Evolutionary conservation across 495 filamentous ascomycete genomes (phyloP).

Genomic region (Endocarpon pusillum): DNA sequence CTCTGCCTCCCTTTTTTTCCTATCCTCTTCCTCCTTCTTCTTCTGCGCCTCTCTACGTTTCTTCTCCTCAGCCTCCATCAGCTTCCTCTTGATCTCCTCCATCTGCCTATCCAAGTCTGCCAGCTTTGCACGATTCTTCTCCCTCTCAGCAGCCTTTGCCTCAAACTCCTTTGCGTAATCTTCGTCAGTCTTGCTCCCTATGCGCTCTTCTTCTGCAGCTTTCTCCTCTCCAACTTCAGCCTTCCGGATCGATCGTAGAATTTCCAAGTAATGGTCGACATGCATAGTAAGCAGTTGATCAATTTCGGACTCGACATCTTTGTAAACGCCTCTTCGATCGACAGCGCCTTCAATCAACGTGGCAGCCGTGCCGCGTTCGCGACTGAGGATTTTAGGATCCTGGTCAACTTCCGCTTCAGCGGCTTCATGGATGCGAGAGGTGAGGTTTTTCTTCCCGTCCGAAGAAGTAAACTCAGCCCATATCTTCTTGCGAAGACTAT

Average conservation of each 20-base stretch:
- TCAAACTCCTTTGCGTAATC: conserved; percentile 61
- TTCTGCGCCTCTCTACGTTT: conserved; percentile 31
- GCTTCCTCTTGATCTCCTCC: conserved; percentile 30
- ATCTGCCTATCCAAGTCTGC: conserved; percentile 53
- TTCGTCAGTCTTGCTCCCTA: conserved; percentile 65
- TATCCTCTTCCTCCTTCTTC: conserved; percentile 39
- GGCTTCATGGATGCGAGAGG: conserved; percentile 45
- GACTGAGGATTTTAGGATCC: conserved; percentile 55
- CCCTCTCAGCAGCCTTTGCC: conserved; percentile 45
- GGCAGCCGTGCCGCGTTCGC: conserved; percentile 64
- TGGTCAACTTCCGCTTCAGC: conserved; percentile 70
- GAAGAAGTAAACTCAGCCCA: conserved; percentile 67
- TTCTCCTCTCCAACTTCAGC: conserved; percentile 59
- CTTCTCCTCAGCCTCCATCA: conserved; percentile 44
- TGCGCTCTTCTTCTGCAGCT: conserved; percentile 46
- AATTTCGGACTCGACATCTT: conserved; percentile 48
- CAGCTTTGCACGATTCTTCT: conserved; percentile 45
- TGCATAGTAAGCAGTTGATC: conserved; percentile 49
- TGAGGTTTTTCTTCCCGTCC: conserved; percentile 49
- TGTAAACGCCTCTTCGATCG: conserved; percentile 67
- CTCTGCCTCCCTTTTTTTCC: conserved; percentile 28
- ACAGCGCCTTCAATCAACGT: conserved; percentile 74
- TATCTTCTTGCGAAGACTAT: conserved; percentile 61
- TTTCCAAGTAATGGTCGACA: conserved; percentile 41
- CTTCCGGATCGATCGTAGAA: conserved; percentile 50